phyloP scores from a whole-genome alignment of 495 filamentous ascomycete species.

The Aspergillus taichungensis region DNA sequence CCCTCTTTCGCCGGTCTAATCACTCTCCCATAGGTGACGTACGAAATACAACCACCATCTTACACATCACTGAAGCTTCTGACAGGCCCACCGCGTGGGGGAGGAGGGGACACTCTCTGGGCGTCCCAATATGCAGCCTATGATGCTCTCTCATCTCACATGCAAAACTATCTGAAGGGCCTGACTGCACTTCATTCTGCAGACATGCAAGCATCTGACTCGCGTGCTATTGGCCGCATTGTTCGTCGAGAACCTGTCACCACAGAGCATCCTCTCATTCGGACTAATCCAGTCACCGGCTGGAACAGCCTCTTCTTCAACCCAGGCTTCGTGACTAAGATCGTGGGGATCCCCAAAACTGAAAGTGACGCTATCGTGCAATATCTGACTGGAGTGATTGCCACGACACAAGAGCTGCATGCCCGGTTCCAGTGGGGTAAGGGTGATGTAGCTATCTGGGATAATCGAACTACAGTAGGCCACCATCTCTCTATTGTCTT shows the following conservation, averaged over 20 bases:
- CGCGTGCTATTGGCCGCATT: slow-evolving; percentile 48
- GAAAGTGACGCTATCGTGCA: slow-evolving; percentile 60
- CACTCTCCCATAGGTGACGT: slow-evolving; percentile 45
- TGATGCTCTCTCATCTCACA: slow-evolving; percentile 54
- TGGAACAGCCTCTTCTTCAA: slow-evolving; percentile 72
- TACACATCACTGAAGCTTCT: slow-evolving; percentile 66
- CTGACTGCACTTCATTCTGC: slow-evolving; percentile 65
- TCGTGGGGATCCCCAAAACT: slow-evolving; percentile 55
- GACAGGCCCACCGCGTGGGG: slow-evolving; percentile 55
- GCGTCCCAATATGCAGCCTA: slow-evolving; percentile 67
- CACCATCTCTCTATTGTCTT: not conserved
- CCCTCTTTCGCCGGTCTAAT: not conserved
- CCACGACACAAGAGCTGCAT: slow-evolving; percentile 57
- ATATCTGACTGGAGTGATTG: slow-evolving; percentile 56
- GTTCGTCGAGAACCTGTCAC: slow-evolving; percentile 60
- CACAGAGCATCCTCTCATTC: slow-evolving; percentile 61
- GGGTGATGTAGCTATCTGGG: slow-evolving; percentile 67
- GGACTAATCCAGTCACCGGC: slow-evolving; percentile 65
- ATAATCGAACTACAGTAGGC: slow-evolving; percentile 57
- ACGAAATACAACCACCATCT: slow-evolving; percentile 69
- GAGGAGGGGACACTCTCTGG: slow-evolving; percentile 71
- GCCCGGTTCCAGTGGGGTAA: slow-evolving; percentile 64
- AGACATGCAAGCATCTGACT: slow-evolving; percentile 59
- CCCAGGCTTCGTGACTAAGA: slow-evolving; percentile 67
- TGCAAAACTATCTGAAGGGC: slow-evolving; percentile 63